These are phyloP conservation scores for Colletotrichum tofieldiae DNA, from an alignment of 2,329 filamentous ascomycete genomes.

Conservation along the genomic window DNA sequence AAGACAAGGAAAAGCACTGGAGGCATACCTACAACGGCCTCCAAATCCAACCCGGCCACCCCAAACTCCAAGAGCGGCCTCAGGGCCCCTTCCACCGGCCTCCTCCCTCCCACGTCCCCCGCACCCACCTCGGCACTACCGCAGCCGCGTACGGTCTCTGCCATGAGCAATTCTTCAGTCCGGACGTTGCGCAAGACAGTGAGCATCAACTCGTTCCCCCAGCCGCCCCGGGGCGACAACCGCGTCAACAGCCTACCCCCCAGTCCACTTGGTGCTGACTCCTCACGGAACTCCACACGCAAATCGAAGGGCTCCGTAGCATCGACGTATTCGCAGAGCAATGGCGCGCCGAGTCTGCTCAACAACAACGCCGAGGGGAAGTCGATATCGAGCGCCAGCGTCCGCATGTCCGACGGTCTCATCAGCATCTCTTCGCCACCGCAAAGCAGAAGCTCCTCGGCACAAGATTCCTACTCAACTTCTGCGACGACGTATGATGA, in stretches of 20 bases:
- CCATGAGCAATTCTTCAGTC: conserved; percentile 68
- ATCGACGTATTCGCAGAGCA: conserved; percentile 60
- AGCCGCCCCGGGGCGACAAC: conserved; percentile 81
- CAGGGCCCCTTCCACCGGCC: conserved; percentile 72
- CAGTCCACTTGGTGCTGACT: conserved; percentile 71
- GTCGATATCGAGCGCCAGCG: conserved; percentile 74
- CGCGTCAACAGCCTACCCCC: conserved; percentile 74
- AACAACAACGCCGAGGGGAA: conserved; percentile 86
- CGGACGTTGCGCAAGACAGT: conserved; percentile 88
- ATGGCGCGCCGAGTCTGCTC: conserved; percentile 79
- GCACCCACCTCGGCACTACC: conserved; percentile 69
- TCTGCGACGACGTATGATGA: conserved; percentile 93
- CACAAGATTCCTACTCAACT: conserved; percentile 92
- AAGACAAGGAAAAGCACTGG: conserved; percentile 81
- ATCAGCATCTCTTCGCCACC: conserved; percentile 86
- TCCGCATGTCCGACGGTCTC: conserved; percentile 81
- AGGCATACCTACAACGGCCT: conserved; percentile 60
- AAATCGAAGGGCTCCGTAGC: conserved; percentile 72
- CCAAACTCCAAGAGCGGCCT: conserved; percentile 70
- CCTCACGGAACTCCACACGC: conserved; percentile 59
- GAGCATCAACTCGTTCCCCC: conserved; percentile 94
- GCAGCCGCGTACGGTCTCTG: conserved; percentile 69
- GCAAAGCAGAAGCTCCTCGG: conserved; percentile 92
- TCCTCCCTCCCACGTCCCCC: conserved; percentile 67
- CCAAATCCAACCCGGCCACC: conserved; percentile 62